Evolutionary conservation across 257 asterid species (phyloP).

Genomic region (Solanum boliviense): DNA sequence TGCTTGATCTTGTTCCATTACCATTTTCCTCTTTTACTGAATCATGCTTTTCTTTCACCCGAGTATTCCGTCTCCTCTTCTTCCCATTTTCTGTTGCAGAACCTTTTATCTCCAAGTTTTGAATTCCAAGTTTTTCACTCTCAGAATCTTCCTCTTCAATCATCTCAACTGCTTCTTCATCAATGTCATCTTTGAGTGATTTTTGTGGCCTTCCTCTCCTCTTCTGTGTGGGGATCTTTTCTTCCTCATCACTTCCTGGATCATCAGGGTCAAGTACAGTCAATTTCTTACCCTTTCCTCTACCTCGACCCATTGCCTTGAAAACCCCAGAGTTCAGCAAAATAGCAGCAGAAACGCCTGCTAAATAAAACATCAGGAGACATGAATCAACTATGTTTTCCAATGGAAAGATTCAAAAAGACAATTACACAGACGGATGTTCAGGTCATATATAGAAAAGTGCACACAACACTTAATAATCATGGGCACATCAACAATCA

Average conservation of each 20-base stretch:
- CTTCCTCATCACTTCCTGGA: slow-evolving; percentile 36
- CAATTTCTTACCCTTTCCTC: slow-evolving; percentile 38
- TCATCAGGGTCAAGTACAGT: slow-evolving; percentile 24
- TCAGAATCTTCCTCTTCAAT: slow-evolving; percentile 28
- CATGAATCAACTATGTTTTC: background rate
- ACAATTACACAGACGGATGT: background rate
- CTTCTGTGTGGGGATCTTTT: slow-evolving; percentile 33
- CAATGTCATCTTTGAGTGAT: slow-evolving; percentile 27
- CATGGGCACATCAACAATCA: background rate
- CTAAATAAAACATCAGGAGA: background rate
- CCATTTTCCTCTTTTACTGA: slow-evolving; percentile 25
- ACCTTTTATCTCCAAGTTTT: slow-evolving; percentile 15
- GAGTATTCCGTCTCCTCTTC: slow-evolving; percentile 12
- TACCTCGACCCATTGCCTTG: slow-evolving; percentile 29
- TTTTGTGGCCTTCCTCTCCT: slow-evolving; percentile 50
- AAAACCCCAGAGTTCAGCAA: background rate
- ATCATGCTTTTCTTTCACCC: slow-evolving; percentile 19
- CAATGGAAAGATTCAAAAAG: background rate
- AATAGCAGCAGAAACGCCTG: slow-evolving; percentile 6
- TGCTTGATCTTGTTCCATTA: slow-evolving; percentile 18
- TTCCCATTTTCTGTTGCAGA: slow-evolving; percentile 22
- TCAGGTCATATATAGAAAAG: background rate
- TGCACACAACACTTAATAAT: background rate
- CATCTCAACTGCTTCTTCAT: slow-evolving; percentile 22
- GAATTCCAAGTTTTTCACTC: slow-evolving; percentile 9